Conservation (phyloP, 768 basidiomycete genomes). For the Royoungia palumana region DNA sequence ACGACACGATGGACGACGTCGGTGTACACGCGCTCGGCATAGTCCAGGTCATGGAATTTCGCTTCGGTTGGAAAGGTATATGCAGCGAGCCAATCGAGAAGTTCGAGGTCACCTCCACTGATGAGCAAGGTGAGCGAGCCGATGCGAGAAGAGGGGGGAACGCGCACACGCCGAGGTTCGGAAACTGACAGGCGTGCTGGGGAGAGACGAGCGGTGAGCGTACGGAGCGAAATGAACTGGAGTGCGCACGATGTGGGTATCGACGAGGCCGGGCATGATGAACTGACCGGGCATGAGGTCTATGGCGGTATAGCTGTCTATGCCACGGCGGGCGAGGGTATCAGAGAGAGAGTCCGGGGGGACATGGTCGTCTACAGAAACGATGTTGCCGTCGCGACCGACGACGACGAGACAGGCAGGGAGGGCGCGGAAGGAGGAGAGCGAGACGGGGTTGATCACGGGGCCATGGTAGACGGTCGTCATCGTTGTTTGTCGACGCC, state of each 20-base stretch:
- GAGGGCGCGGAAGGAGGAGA: constrained; percentile 42
- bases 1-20: constrained; percentile 70
- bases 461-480: constrained; percentile 52
- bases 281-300: constrained; percentile 56
- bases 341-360: constrained; percentile 44
- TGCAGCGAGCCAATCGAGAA: constrained; percentile 83
- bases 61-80: constrained; percentile 89
- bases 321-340: constrained; percentile 50
- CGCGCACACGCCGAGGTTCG: constrained; percentile 37
- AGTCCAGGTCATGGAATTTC: constrained; percentile 63
- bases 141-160: background rate
- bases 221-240: too few relatives aligned
- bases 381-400: constrained; percentile 50
- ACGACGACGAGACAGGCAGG: constrained; percentile 58
- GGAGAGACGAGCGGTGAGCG: background rate
- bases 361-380: constrained; percentile 69
- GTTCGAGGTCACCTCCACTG: constrained; percentile 81
- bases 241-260: constrained; percentile 80
- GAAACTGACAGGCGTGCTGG: constrained; percentile 41
- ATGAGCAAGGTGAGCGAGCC: constrained; percentile 8
- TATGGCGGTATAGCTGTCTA: constrained; percentile 31
- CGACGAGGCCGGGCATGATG: constrained; percentile 83
- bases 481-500: constrained; percentile 3
- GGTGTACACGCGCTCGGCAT: constrained; percentile 67
- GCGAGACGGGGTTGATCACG: constrained; percentile 52